Conservation (phyloP, 768 basidiomycete species). For the Sarcodon aspratus region DNA sequence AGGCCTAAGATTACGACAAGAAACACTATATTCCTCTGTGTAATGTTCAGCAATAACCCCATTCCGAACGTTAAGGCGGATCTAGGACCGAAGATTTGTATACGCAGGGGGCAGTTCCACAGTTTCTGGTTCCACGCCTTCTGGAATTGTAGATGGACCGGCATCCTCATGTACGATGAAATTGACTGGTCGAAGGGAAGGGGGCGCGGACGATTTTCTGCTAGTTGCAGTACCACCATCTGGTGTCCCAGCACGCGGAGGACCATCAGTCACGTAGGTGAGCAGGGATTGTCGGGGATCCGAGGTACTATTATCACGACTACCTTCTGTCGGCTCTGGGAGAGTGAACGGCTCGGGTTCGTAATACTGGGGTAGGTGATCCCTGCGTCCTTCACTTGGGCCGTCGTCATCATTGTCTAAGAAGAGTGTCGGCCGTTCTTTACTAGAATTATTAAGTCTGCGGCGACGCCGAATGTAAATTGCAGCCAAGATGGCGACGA, state of each 20-base stretch:
- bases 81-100: conserved; percentile 35
- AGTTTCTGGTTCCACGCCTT: conserved; percentile 47
- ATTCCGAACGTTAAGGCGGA: no score
- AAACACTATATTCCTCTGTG: no score
- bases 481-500: conserved; percentile 29
- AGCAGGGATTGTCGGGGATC: conserved; percentile 5
- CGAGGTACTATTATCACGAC: conserved; percentile 9
- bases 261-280: conserved; percentile 10
- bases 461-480: conserved; percentile 41
- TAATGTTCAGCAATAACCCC: no score
- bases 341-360: conserved; percentile 69
- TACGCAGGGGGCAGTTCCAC: conserved; percentile 81
- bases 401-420: conserved; percentile 36
- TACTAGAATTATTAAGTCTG: conserved; percentile 22
- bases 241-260: conserved; percentile 5
- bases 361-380: conserved; percentile 51
- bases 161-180: conserved; percentile 83
- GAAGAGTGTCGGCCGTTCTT: conserved; percentile 59
- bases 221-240: conserved; percentile 16
- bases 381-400: conserved; percentile 21
- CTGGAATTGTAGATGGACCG: conserved; percentile 36
- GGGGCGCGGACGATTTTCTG: conserved; percentile 29
- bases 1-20: no score
- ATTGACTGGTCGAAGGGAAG: conserved; percentile 59
- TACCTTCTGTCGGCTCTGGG: conserved; percentile 42